These are phyloP conservation scores for Penicillium sp. DNA, from an alignment of 2,329 filamentous ascomycete species.

Conservation along the genomic window DNA sequence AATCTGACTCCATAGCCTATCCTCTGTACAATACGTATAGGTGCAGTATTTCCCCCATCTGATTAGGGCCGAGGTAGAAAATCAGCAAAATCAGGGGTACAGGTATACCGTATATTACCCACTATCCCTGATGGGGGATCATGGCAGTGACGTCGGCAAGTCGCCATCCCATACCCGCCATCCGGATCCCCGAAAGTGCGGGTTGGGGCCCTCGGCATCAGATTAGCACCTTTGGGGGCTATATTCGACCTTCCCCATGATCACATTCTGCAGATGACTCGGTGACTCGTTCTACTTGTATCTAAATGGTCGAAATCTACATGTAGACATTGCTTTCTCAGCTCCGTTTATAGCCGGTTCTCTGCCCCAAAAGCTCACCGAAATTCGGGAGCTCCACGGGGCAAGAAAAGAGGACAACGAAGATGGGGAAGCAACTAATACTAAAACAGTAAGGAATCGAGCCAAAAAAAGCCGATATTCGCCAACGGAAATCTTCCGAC, in stretches of 20 bases:
- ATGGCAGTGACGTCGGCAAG: conserved; percentile 34
- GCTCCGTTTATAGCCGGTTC: conserved; percentile 14
- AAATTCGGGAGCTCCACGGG: conserved; percentile 14
- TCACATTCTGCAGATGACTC: neutral
- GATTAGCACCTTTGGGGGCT: neutral
- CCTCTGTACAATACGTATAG: no score
- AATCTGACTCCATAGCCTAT: neutral
- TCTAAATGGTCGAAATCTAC: neutral
- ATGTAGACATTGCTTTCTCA: neutral
- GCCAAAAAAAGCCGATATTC: neutral
- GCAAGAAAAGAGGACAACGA: conserved; percentile 1
- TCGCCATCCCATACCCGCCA: conserved; percentile 25
- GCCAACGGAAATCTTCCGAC: conserved; percentile 2
- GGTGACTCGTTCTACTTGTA: neutral
- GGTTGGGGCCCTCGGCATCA: conserved; percentile 17
- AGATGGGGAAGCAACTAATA: neutral
- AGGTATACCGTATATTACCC: neutral
- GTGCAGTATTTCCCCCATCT: neutral
- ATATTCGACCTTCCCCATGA: neutral
- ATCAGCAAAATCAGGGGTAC: conserved; percentile 1
- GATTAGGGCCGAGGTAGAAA: neutral
- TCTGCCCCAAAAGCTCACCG: conserved; percentile 25
- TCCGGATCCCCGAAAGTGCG: conserved; percentile 18
- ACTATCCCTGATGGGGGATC: neutral
- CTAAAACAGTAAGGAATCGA: neutral